Evolutionary conservation across 2,329 filamentous ascomycete species (phyloP).

Genomic region (Lecanicillium sp.): DNA sequence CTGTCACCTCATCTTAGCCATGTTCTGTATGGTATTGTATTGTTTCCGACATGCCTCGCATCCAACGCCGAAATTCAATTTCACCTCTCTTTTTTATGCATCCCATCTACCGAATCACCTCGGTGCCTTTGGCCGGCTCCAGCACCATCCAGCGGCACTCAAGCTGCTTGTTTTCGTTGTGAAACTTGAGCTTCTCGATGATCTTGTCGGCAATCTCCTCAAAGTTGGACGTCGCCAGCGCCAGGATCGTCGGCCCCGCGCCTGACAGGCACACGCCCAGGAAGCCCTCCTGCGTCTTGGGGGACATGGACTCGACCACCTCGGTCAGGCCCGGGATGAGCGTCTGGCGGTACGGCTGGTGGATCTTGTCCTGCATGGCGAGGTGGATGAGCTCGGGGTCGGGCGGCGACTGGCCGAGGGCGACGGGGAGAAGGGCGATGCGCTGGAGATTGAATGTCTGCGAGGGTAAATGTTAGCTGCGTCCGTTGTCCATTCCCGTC

Average conservation of each 20-base stretch:
- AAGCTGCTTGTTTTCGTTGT: constrained; percentile 55
- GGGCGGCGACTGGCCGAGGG: constrained; percentile 81
- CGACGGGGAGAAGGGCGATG: constrained; percentile 83
- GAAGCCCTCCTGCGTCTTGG: constrained; percentile 77
- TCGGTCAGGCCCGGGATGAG: constrained; percentile 89
- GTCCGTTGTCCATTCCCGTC: not conserved
- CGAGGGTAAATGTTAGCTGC: constrained; percentile 17
- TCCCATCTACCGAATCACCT: constrained; percentile 32
- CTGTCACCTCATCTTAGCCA: not conserved
- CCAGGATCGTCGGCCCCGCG: constrained; percentile 90
- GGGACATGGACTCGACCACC: constrained; percentile 87
- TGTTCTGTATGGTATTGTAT: too few relatives aligned
- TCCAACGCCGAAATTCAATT: too few relatives aligned
- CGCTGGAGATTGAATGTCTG: constrained; percentile 88
- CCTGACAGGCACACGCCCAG: constrained; percentile 93
- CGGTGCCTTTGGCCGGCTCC: constrained; percentile 73
- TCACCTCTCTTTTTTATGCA: not conserved
- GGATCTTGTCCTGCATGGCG: constrained; percentile 97
- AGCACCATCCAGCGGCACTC: constrained; percentile 81
- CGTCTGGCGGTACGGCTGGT: constrained; percentile 89
- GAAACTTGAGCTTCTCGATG: constrained; percentile 64
- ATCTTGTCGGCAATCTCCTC: constrained; percentile 77
- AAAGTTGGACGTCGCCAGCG: constrained; percentile 85
- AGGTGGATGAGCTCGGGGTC: constrained; percentile 92
- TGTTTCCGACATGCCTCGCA: too few relatives aligned